These are phyloP conservation scores for Chenopodium berlandieri DNA, from an alignment of 148 eudicot genomes.

Conservation along the genomic window DNA sequence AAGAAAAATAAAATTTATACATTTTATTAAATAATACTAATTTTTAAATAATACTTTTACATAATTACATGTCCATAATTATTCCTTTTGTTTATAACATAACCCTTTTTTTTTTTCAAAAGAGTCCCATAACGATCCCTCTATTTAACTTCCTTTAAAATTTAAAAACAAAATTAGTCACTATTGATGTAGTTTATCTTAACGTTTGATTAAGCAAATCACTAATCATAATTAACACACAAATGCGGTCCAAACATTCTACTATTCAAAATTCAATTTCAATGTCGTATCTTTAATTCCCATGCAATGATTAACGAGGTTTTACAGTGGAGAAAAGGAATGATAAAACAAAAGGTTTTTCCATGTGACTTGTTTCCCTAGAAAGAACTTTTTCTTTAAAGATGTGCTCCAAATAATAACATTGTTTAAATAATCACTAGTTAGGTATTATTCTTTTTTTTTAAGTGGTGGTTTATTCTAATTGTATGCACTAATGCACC, in stretches of 20 bases:
- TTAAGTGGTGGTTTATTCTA: neutral
- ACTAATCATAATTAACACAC: too few species aligned
- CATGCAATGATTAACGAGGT: constrained; percentile 40
- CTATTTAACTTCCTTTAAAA: too few species aligned
- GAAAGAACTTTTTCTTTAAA: neutral
- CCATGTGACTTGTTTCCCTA: constrained; percentile 52
- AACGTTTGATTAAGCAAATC: neutral
- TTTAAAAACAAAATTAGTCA: neutral
- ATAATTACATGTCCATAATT: too few species aligned
- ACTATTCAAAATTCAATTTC: neutral
- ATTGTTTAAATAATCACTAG: neutral
- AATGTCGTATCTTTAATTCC: constrained; percentile 10
- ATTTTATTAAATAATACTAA: too few species aligned
- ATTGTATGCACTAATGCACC: neutral
- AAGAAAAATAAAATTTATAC: too few species aligned
- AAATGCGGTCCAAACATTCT: neutral
- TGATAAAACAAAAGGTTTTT: constrained; percentile 25
- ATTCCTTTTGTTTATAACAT: too few species aligned
- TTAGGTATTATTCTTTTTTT: neutral
- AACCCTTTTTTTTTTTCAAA: too few species aligned
- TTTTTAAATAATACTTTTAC: too few species aligned
- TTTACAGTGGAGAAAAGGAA: constrained; percentile 24
- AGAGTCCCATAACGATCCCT: too few species aligned
- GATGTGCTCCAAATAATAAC: neutral
- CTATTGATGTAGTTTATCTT: too few species aligned